Evolutionary conservation across 2,329 filamentous ascomycete species (phyloP), one percentile per base, ranked within the genome.

Genomic region (Coniochaeta pulveracea): DNA sequence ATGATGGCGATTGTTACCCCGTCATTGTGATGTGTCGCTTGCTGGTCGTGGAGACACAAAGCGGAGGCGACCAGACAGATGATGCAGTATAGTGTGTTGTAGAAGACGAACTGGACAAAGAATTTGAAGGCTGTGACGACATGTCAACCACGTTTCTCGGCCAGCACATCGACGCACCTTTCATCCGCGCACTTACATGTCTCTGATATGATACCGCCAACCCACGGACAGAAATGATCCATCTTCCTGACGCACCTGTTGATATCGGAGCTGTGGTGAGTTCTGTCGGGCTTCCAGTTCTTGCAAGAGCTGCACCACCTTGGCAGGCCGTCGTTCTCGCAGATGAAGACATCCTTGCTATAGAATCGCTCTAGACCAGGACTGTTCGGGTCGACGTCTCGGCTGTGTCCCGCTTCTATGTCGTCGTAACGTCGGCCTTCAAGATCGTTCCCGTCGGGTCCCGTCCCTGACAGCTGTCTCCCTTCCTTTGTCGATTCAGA

Each of bases 181-280:
- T 15, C 12, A 7, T 5, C 19, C n/a, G 15, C 19, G 7, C 10
- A 55, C 70, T 51, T 47, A 75, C 71, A 76, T 2, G 76, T 86
- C 52, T 95, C 88, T 0, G 77, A 81, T 8, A 98, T 78, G 43
- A 94, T 83, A 15, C 89, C 91, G 4, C 89, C 89, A n/a, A 93
- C 88, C 82, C 81, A 96, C 0, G 89, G 91, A 49, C 91, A 98
- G 47, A 88, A 91, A 50, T 96, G 89, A 42, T 96, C 89, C 81
- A 95, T 91, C 48, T 91, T 91, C 25, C 71, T 63, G 15, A 93
- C 81, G 49, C 89, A 96, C 26, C 85, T 70, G 32, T 75, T 75
- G 10, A 91, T 63, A 50, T 93, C 84, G 34, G 78, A 78, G 48
- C 82, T 93, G 55, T 96, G 89, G 51, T 94, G 86, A 3, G 81